Conservation (phyloP, 331 rosid genomes). For the Rhamnella rubrinervis region DNA sequence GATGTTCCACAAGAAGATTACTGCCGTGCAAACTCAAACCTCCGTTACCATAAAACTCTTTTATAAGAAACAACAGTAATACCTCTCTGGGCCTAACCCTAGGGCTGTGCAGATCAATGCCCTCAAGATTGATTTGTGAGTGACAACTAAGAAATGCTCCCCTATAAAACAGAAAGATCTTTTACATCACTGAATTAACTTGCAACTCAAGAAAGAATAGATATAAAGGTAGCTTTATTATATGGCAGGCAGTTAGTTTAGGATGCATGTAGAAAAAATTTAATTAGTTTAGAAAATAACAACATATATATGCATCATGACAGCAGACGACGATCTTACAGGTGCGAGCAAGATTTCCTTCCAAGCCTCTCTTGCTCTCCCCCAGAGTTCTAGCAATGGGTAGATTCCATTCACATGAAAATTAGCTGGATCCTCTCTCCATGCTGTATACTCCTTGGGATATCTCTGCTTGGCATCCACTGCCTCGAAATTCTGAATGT, state of each 20-base stretch:
- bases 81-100: conserved; percentile 75
- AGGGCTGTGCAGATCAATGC: conserved; percentile 71
- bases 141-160: conserved; percentile 61
- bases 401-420: conserved; percentile 53
- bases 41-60: too few relatives aligned
- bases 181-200: conserved; percentile 8
- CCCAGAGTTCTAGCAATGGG: conserved; percentile 65
- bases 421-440: conserved; percentile 86
- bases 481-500: conserved; percentile 77
- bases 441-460: conserved; percentile 53
- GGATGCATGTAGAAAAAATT: background rate
- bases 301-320: conserved; percentile 9
- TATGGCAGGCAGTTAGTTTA: too few relatives aligned
- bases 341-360: conserved; percentile 65
- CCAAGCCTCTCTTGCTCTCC: conserved; percentile 68
- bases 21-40: too few relatives aligned
- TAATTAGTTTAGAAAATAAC: background rate
- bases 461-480: conserved; percentile 77
- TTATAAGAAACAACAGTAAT: background rate
- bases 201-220: background rate
- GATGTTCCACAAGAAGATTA: conserved; percentile 2
- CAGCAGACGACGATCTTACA: conserved; percentile 37
- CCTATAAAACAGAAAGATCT: conserved; percentile 40
- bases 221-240: background rate
- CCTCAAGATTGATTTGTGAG: conserved; percentile 80